These are phyloP conservation scores for Malus asiatica DNA, from an alignment of 306 rosid genomes.

Conservation along the genomic window DNA sequence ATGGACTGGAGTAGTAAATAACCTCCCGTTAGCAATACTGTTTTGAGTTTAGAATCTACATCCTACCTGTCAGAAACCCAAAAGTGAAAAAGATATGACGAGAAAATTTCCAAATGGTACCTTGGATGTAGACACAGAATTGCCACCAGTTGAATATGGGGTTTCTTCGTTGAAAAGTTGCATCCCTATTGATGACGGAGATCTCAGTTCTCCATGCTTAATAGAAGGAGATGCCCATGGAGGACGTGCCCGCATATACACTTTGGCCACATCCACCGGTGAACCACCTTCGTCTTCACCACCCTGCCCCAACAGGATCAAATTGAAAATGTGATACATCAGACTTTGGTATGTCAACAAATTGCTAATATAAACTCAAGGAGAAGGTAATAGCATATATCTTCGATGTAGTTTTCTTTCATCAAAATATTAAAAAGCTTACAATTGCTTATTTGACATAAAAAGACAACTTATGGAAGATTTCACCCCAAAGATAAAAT, in stretches of 20 bases:
- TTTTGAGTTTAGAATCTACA: background rate
- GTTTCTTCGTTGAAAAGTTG: constrained; percentile 64
- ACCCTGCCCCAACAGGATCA: constrained; percentile 36
- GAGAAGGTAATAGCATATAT: background rate
- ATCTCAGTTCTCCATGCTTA: constrained; percentile 37
- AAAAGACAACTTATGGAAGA: background rate
- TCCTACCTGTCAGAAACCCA: background rate
- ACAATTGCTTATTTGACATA: background rate
- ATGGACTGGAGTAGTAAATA: background rate
- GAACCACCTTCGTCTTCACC: constrained; percentile 64
- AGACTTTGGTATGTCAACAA: background rate
- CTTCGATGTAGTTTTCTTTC: background rate
- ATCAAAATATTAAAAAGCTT: background rate
- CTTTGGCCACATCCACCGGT: constrained; percentile 83
- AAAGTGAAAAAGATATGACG: background rate
- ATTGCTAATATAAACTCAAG: background rate
- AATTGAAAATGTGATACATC: background rate
- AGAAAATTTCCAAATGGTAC: constrained; percentile 30
- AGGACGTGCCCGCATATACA: constrained; percentile 76
- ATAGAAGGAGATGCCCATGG: constrained; percentile 82
- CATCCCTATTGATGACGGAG: constrained; percentile 44
- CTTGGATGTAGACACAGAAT: constrained; percentile 51
- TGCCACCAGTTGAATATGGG: constrained; percentile 49
- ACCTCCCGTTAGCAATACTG: background rate
- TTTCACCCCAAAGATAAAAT: background rate